Conservation (phyloP, 192 early-diverging fungal species). For the Rhizophlyctis rosea region DNA sequence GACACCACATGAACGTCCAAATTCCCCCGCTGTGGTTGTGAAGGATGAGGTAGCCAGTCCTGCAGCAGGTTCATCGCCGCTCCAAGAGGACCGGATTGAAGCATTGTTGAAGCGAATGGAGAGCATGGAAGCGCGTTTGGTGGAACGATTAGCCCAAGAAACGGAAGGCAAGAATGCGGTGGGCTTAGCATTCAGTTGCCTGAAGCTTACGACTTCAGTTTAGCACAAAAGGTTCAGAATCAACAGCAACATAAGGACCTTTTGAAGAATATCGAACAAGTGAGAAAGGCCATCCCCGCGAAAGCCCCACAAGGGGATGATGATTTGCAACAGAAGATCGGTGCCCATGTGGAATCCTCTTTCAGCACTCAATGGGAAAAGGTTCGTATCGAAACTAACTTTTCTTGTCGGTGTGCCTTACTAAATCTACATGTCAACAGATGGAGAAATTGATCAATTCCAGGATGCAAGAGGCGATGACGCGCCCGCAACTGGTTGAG, state of each 20-base stretch:
- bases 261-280: not conserved
- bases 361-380: not conserved
- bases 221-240: not conserved
- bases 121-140: not conserved
- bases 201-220: not conserved
- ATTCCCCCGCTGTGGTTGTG: not conserved
- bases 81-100: not conserved
- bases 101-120: not conserved
- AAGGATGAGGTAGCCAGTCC: not conserved
- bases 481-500: not conserved
- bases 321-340: not conserved
- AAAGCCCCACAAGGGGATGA: not conserved
- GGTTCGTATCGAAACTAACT: not conserved
- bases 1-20: not conserved
- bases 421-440: too few species aligned
- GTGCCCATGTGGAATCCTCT: not conserved
- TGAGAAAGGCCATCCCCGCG: not conserved
- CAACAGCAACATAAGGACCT: not conserved
- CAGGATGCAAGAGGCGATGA: not conserved
- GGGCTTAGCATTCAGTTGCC: not conserved
- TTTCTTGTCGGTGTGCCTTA: too few species aligned
- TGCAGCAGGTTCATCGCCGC: not conserved
- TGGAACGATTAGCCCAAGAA: not conserved
- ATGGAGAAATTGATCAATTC: not conserved
- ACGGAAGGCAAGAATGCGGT: not conserved